These are phyloP conservation scores for Hordeum pubiflorum DNA, from an alignment of 202 grass and related monocot genomes.

Conservation along the genomic window DNA sequence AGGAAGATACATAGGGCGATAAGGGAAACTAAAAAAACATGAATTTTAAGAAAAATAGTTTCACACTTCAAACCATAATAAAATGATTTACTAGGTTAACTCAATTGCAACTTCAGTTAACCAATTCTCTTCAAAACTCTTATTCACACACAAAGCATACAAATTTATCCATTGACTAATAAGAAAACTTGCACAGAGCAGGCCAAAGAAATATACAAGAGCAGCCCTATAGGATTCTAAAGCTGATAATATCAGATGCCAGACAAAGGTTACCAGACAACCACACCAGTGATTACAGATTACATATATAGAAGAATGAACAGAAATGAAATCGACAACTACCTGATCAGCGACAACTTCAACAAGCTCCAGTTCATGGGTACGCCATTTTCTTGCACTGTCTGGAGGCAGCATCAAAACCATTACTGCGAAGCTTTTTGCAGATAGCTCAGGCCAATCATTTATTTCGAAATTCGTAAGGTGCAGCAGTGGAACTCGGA, in stretches of 20 bases:
- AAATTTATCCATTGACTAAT: not conserved
- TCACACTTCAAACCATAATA: not conserved
- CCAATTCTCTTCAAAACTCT: not conserved
- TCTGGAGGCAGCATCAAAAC: constrained; percentile 79
- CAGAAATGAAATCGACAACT: not conserved
- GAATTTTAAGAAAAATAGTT: not conserved
- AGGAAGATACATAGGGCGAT: not conserved
- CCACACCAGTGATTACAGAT: not conserved
- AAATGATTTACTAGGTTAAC: not conserved
- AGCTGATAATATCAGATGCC: not conserved
- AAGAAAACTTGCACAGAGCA: not conserved
- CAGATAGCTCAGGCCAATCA: constrained; percentile 58
- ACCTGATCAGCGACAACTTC: constrained; percentile 87
- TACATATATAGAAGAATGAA: constrained; percentile 4
- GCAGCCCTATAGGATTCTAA: not conserved
- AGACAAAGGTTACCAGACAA: not conserved
- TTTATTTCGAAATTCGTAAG: constrained; percentile 75
- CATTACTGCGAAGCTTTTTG: constrained; percentile 72
- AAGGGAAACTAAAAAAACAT: not conserved
- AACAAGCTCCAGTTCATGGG: constrained; percentile 74
- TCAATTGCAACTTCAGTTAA: not conserved
- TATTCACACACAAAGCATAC: not conserved
- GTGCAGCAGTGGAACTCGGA: constrained; percentile 73
- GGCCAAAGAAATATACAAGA: not conserved
- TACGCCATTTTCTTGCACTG: constrained; percentile 69